Conservation (phyloP, 352 stramenopile species). For the Pythium aphanidermatum region DNA sequence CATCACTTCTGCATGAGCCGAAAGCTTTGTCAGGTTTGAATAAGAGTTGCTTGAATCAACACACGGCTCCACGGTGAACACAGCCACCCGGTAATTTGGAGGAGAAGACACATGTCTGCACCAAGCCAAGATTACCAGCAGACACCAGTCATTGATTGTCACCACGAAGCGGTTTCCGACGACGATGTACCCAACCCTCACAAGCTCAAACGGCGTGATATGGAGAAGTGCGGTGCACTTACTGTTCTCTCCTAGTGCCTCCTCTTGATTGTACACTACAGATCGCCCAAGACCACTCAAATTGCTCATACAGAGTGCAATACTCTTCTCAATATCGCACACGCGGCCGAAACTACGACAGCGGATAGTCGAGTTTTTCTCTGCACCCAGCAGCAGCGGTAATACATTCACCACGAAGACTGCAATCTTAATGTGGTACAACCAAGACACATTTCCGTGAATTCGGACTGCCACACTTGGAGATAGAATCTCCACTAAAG, state of each 20-base stretch:
- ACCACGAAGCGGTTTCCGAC: constrained; percentile 1
- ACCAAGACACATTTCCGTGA: constrained; percentile 22
- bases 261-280: background rate
- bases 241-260: too few species aligned
- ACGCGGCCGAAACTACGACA: constrained; percentile 13
- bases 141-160: constrained; percentile 8
- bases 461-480: constrained; percentile 18
- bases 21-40: background rate
- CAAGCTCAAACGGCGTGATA: constrained; percentile 1
- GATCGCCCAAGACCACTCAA: constrained; percentile 8
- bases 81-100: constrained; percentile 22
- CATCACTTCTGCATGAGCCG: constrained; percentile 17
- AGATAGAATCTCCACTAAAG: constrained; percentile 26
- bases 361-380: constrained; percentile 21
- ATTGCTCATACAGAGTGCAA: constrained; percentile 1
- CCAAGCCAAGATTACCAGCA: constrained; percentile 19
- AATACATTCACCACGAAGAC: constrained; percentile 28
- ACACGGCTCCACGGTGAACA: constrained; percentile 22
- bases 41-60: background rate
- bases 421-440: constrained; percentile 33
- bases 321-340: constrained; percentile 1
- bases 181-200: constrained; percentile 14
- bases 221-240: background rate
- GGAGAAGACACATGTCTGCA: constrained; percentile 12
- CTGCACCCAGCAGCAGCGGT: constrained; percentile 22